Conservation (phyloP, 2,329 filamentous ascomycete genomes). For the Coniochaeta hoffmannii region DNA sequence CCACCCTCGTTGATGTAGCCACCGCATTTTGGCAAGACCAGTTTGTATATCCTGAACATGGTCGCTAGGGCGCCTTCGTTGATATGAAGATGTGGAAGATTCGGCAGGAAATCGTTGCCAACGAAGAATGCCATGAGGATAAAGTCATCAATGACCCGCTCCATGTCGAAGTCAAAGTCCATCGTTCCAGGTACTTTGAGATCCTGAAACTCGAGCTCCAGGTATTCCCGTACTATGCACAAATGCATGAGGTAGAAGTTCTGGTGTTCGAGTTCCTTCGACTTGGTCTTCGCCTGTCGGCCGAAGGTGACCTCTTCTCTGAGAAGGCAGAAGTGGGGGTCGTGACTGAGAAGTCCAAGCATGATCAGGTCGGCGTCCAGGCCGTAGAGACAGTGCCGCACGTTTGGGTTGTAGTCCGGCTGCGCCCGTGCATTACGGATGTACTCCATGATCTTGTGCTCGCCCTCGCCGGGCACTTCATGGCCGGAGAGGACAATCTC, state of each 20-base stretch:
- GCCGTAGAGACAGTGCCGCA: conserved; percentile 94
- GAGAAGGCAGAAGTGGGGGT: conserved; percentile 94
- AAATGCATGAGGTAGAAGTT: conserved; percentile 98
- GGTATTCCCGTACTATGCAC: conserved; percentile 93
- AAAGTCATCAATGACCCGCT: conserved; percentile 96
- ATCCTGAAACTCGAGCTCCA: conserved; percentile 95
- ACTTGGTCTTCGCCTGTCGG: conserved; percentile 76
- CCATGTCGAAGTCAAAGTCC: conserved; percentile 80
- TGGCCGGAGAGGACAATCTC: conserved; percentile 95
- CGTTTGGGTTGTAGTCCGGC: conserved; percentile 83
- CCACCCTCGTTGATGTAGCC: conserved; percentile 97
- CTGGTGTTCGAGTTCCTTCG: conserved; percentile 95
- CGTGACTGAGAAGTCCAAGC: conserved; percentile 93
- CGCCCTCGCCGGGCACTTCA: conserved; percentile 94
- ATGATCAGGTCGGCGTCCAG: conserved; percentile 98
- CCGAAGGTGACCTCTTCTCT: conserved; percentile 98
- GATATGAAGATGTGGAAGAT: conserved; percentile 92
- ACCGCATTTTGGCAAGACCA: conserved; percentile 74
- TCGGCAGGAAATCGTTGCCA: conserved; percentile 97
- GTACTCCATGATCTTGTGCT: conserved; percentile 99
- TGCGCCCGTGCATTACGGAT: conserved; percentile 97
- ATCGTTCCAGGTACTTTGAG: conserved; percentile 67
- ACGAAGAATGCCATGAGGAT: conserved; percentile 99
- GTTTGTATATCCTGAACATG: conserved; percentile 97
- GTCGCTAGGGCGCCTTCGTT: conserved; percentile 94